These are phyloP conservation scores for Verticillium tricorpus DNA, from an alignment of 2,329 filamentous ascomycete species.

Conservation along the genomic window DNA sequence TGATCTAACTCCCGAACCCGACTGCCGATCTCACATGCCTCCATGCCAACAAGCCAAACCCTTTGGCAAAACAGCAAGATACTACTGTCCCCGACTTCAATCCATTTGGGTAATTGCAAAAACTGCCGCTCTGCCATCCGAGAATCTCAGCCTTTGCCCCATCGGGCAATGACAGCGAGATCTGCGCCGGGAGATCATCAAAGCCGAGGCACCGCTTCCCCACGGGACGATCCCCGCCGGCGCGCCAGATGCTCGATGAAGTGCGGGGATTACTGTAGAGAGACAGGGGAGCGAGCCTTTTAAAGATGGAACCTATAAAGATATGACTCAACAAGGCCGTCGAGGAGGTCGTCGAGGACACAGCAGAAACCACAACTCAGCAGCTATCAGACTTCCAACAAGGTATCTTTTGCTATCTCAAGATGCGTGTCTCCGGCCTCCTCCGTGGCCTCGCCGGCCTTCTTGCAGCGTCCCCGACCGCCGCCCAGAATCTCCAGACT, in stretches of 20 bases:
- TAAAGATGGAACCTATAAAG: background rate
- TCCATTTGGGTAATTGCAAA: background rate
- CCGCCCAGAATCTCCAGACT: conserved; percentile 5
- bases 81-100: background rate
- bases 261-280: background rate
- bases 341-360: background rate
- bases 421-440: conserved; percentile 1
- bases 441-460: conserved; percentile 1
- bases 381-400: background rate
- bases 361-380: background rate
- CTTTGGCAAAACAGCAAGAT: background rate
- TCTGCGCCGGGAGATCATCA: background rate
- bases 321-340: background rate
- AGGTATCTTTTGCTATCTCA: background rate
- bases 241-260: background rate
- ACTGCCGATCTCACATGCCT: background rate
- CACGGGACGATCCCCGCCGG: background rate
- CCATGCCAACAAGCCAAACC: background rate
- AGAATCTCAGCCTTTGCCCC: background rate
- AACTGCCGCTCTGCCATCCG: background rate
- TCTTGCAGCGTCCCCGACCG: background rate
- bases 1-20: background rate
- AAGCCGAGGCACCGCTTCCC: background rate
- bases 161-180: background rate
- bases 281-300: background rate